phyloP scores from a whole-genome alignment of 2,329 filamentous ascomycete genomes.

The Pseudogymnoascus sp. region DNA sequence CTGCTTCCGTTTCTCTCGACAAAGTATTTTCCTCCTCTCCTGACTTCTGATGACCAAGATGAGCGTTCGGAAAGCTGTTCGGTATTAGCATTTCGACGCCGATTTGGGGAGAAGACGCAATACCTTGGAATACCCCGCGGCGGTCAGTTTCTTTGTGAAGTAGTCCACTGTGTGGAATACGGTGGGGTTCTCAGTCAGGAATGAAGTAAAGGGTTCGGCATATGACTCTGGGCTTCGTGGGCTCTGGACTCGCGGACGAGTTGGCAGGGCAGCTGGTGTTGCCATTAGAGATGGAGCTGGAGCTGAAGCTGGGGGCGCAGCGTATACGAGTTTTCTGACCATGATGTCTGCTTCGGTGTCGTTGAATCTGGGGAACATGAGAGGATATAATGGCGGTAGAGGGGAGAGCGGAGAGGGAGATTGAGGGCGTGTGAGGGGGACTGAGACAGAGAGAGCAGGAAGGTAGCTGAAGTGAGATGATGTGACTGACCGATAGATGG shows the following conservation, averaged over 20 bases:
- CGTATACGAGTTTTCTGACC: slow-evolving; percentile 1
- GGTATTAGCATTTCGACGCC: slow-evolving; percentile 15
- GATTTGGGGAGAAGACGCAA: slow-evolving; percentile 18
- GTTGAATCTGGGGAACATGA: slow-evolving; percentile 1
- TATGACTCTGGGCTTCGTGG: slow-evolving; percentile 50
- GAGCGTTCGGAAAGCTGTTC: slow-evolving; percentile 66
- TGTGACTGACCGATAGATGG: slow-evolving; percentile 1
- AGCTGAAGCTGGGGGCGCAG: slow-evolving; percentile 16
- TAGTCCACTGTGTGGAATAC: slow-evolving; percentile 83
- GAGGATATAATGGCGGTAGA: not conserved
- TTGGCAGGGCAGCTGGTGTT: not conserved
- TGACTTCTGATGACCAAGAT: slow-evolving; percentile 64
- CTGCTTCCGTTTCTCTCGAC: slow-evolving; percentile 78
- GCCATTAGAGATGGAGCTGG: slow-evolving; percentile 14
- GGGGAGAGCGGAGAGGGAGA: not conserved
- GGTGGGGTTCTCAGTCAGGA: slow-evolving; percentile 83
- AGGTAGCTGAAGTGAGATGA: slow-evolving; percentile 5
- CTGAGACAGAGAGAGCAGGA: not conserved
- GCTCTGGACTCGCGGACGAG: not conserved
- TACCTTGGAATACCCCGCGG: slow-evolving; percentile 66
- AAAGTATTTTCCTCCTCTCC: slow-evolving; percentile 82
- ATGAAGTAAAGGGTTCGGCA: slow-evolving; percentile 77
- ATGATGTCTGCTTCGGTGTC: not conserved
- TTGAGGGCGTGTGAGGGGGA: not conserved
- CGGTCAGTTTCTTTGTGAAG: slow-evolving; percentile 64